A percentile compares a stretch with the other conserved stretches of the same genome.
Conservation (phyloP, 805 yeast genomes). For the Ogataea philodendri region DNA sequence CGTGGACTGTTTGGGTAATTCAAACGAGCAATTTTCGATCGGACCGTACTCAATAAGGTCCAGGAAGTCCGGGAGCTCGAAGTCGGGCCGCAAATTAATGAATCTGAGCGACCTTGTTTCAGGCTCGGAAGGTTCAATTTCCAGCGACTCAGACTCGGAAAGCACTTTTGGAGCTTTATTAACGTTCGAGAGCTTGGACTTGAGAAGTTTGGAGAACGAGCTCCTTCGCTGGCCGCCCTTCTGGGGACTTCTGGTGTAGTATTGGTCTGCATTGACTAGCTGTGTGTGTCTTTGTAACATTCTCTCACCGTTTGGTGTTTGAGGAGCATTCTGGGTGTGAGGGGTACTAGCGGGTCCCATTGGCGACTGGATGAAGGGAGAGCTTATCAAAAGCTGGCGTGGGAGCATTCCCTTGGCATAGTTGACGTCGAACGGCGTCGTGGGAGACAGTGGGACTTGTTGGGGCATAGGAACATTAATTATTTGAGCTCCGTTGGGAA, state of each 20-base stretch:
- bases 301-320: conserved; percentile 10
- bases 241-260: conserved; percentile 1
- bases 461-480: conserved; percentile 18
- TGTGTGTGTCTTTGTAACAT: conserved; percentile 3
- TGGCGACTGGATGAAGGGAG: conserved; percentile 55
- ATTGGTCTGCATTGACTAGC: neutral
- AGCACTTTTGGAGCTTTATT: conserved; percentile 6
- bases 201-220: conserved; percentile 21
- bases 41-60: conserved; percentile 57
- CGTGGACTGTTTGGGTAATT: conserved; percentile 22
- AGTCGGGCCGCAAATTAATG: conserved; percentile 18
- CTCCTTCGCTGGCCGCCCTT: conserved; percentile 10
- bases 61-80: conserved; percentile 29
- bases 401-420: conserved; percentile 66
- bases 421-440: conserved; percentile 56
- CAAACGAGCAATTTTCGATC: conserved; percentile 54
- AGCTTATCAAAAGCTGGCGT: conserved; percentile 54
- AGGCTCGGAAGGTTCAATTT: conserved; percentile 1
- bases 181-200: conserved; percentile 19
- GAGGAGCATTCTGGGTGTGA: conserved; percentile 10
- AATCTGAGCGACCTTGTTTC: conserved; percentile 25
- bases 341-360: conserved; percentile 9
- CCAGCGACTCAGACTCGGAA: neutral
- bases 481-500: conserved; percentile 19
- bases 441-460: conserved; percentile 34